Percentiles rank a stretch among this genome's conserved stretches.
Evolutionary conservation across 371 early-diverging fungal species (phyloP).

Genomic region (Apophysomyces variabilis): DNA sequence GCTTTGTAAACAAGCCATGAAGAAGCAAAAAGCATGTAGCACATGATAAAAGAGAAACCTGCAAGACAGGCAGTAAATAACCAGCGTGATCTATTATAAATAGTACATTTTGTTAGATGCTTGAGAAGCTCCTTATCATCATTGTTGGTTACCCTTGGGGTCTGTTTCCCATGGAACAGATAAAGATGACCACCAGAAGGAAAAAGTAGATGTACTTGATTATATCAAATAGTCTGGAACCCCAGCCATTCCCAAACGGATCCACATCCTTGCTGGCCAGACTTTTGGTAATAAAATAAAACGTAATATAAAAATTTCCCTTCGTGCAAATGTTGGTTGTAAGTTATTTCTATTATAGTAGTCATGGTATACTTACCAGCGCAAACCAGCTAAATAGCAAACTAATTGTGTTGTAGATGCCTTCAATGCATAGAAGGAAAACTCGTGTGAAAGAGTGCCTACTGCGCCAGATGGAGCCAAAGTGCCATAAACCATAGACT

Average conservation of each 20-base stretch:
- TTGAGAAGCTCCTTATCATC: not conserved
- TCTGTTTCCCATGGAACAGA: constrained; percentile 90
- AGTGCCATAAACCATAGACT: constrained; percentile 77
- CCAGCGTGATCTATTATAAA: constrained; percentile 36
- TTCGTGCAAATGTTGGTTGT: constrained; percentile 17
- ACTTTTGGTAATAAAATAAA: constrained; percentile 79
- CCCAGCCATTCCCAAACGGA: constrained; percentile 72
- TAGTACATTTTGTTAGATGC: constrained; percentile 35
- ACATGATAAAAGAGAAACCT: constrained; percentile 48
- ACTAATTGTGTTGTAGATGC: constrained; percentile 72
- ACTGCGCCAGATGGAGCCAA: constrained; percentile 77
- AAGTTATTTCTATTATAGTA: not conserved
- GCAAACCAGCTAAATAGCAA: constrained; percentile 84
- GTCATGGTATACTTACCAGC: constrained; percentile 61
- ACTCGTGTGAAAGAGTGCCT: constrained; percentile 71
- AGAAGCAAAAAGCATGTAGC: constrained; percentile 48
- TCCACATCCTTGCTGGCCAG: constrained; percentile 58
- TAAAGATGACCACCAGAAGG: constrained; percentile 77
- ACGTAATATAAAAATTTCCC: constrained; percentile 86
- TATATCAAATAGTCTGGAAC: constrained; percentile 62
- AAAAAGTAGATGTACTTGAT: constrained; percentile 76
- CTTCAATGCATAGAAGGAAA: constrained; percentile 68
- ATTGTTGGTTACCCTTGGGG: constrained; percentile 85
- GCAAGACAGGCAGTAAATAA: constrained; percentile 44
- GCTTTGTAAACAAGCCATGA: constrained; percentile 57